These are phyloP conservation scores for Alternaria consortialis DNA, from an alignment of 2,329 filamentous ascomycete genomes.

Conservation along the genomic window DNA sequence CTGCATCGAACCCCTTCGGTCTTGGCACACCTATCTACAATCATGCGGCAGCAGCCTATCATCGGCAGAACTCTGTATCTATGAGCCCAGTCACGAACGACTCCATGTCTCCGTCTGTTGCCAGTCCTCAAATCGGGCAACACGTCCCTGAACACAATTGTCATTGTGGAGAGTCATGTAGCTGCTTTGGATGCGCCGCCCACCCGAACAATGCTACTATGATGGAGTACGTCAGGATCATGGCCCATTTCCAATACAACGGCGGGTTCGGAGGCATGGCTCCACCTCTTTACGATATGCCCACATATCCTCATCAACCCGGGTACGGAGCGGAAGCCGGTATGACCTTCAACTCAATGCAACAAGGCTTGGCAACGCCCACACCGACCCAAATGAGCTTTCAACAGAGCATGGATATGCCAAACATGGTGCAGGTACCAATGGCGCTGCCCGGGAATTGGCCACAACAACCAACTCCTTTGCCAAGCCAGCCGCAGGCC, in stretches of 20 bases:
- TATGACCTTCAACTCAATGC: conserved; percentile 25
- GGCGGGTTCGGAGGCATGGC: conserved; percentile 44
- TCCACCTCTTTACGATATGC: conserved; percentile 47
- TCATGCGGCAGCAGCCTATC: conserved; percentile 42
- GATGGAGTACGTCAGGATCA: conserved; percentile 60
- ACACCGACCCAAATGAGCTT: conserved; percentile 33
- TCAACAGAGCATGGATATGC: conserved; percentile 28
- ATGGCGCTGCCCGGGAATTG: conserved; percentile 32
- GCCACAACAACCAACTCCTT: conserved; percentile 31
- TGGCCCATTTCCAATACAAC: conserved; percentile 48
- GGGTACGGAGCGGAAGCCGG: conserved; percentile 39
- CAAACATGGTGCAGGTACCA: conserved; percentile 28
- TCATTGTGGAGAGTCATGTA: conserved; percentile 70
- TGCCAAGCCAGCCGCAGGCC: conserved; percentile 17
- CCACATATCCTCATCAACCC: conserved; percentile 46
- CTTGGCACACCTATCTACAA: conserved; percentile 48
- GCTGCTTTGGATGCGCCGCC: conserved; percentile 73
- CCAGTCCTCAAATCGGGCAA: conserved; percentile 40
- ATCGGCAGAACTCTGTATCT: conserved; percentile 46
- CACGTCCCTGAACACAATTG: conserved; percentile 61
- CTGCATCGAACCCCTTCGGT: conserved; percentile 33
- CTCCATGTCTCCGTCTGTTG: conserved; percentile 33
- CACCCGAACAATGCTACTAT: conserved; percentile 74
- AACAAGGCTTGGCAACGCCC: conserved; percentile 30
- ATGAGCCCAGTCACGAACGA: conserved; percentile 28